These are phyloP conservation scores for Tricholoma terreum DNA, from an alignment of 768 basidiomycete species.

Conservation along the genomic window DNA sequence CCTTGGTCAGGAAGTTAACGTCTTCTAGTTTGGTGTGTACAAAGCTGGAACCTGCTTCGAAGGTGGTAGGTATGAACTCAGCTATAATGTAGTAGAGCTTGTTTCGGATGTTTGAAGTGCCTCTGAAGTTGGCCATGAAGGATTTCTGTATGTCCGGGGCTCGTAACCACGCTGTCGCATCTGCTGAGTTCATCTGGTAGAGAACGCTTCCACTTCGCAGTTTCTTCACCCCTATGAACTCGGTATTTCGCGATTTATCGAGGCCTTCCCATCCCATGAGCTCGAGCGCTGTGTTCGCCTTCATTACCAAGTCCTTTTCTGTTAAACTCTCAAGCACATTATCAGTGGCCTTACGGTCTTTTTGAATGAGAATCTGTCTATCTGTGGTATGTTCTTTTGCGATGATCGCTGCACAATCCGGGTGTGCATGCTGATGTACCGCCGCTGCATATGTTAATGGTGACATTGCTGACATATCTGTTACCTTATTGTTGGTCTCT, in stretches of 20 bases:
- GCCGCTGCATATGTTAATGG: background rate
- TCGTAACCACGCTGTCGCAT: background rate
- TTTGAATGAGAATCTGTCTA: background rate
- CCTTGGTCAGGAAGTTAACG: conserved; percentile 3
- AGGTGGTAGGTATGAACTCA: too few species aligned
- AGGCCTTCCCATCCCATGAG: background rate
- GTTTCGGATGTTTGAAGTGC: background rate
- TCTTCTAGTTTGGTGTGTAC: conserved; percentile 10
- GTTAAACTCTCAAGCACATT: background rate
- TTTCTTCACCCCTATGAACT: background rate
- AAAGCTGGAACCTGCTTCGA: background rate
- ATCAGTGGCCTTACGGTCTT: background rate
- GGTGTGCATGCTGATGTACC: background rate
- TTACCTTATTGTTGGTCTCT: too few species aligned
- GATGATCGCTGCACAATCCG: background rate
- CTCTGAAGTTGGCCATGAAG: background rate
- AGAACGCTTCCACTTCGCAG: background rate
- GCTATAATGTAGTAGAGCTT: too few species aligned
- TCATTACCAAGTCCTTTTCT: conserved; percentile 1
- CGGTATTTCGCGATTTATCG: background rate
- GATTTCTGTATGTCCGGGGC: background rate
- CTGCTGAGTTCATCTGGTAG: background rate
- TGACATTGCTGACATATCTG: too few species aligned
- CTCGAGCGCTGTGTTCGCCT: background rate
- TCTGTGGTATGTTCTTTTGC: background rate